Percentiles rank a stretch among this genome's conserved stretches.
These are phyloP conservation scores for Apiotrichum domesticum DNA, from an alignment of 1,284 basidiomycete genomes.

Conservation along the genomic window DNA sequence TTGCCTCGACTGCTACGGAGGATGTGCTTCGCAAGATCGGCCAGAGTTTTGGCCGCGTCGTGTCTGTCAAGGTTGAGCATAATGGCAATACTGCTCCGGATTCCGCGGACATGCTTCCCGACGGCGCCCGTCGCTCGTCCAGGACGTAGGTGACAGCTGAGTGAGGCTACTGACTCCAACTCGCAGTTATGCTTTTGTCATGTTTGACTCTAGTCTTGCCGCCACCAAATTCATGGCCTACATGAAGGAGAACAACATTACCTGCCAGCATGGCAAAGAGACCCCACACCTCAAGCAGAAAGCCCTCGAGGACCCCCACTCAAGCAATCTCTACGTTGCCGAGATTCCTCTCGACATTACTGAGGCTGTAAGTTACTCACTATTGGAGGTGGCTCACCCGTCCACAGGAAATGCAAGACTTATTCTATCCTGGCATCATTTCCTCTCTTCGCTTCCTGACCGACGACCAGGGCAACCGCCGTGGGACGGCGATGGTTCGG, in stretches of 20 bases:
- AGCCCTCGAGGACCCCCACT: slow-evolving; percentile 33
- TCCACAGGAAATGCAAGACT: slow-evolving; percentile 22
- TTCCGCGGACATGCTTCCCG: slow-evolving; percentile 10
- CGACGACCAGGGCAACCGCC: slow-evolving; percentile 27
- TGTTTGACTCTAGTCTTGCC: slow-evolving; percentile 25
- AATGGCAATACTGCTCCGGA: background rate
- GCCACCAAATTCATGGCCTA: slow-evolving; percentile 24
- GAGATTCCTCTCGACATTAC: slow-evolving; percentile 28
- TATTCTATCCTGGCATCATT: slow-evolving; percentile 26
- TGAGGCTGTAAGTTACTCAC: slow-evolving; percentile 21
- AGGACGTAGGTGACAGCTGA: slow-evolving; percentile 2
- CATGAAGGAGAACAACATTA: slow-evolving; percentile 14
- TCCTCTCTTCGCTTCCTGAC: slow-evolving; percentile 29
- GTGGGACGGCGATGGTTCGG: slow-evolving; percentile 35
- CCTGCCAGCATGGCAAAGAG: slow-evolving; percentile 36
- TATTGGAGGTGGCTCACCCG: slow-evolving; percentile 5
- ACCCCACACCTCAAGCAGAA: slow-evolving; percentile 35
- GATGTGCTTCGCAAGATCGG: slow-evolving; percentile 20
- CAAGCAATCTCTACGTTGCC: slow-evolving; percentile 37
- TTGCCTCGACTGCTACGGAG: slow-evolving; percentile 16
- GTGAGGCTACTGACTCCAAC: background rate
- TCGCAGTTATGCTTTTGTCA: slow-evolving; percentile 29
- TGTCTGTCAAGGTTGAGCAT: slow-evolving; percentile 22
- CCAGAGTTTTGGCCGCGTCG: slow-evolving; percentile 25
- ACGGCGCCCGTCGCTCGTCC: background rate